Base-by-base conservation (phyloP, 1,284 basidiomycete species). In the Fomitopsis schrenkii region DNA sequence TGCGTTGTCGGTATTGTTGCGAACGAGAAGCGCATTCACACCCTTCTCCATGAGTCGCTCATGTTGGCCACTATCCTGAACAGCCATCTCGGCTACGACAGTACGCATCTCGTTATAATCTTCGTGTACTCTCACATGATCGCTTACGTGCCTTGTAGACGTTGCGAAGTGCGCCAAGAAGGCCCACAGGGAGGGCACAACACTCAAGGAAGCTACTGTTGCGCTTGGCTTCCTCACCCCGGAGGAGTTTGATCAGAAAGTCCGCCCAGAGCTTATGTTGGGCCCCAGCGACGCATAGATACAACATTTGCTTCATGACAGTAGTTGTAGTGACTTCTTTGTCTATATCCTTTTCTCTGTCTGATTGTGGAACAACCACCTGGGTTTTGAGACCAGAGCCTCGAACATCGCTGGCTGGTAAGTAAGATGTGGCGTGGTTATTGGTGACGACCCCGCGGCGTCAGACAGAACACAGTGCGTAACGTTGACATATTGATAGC, bases 151-250 rank as follows among this genome's bases (percentile, higher is more conserved):
- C 71, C 63, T 54, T 19, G 44, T 53, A 95, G 94, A 97, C 77
- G 97, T 98, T 50, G 97, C 97, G 57, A 96, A 94, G 77, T 95
- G 94, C 68, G 97, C 97, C 45, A 99, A 99, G 86, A 99, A 99
- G 78, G 97, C 97, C 15, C 97, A 99, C 84, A 95, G 93, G 77
- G 95, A 99, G 77, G 97, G 96, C 28, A 93, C 90, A 55, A 99
- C 97, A 56, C 75, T 99, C 73, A 97, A 97, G 81, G 92, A 96
- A 78, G 94, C 97, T 46, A 95, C 95, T 7, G 89, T 98, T 40
- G 78, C 88, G 33, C 84, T 98, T 45, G 94, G 94, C 62, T 88
- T 94, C 76, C 76, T 99, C 70, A 91, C 91, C 1, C 82, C 88
- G 3, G 94, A 97, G 74, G 94, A 98, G 75, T 99, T 99, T 76